These are phyloP conservation scores for Saccharomycopsis sp. DNA, from an alignment of 805 yeast species.

Conservation along the genomic window DNA sequence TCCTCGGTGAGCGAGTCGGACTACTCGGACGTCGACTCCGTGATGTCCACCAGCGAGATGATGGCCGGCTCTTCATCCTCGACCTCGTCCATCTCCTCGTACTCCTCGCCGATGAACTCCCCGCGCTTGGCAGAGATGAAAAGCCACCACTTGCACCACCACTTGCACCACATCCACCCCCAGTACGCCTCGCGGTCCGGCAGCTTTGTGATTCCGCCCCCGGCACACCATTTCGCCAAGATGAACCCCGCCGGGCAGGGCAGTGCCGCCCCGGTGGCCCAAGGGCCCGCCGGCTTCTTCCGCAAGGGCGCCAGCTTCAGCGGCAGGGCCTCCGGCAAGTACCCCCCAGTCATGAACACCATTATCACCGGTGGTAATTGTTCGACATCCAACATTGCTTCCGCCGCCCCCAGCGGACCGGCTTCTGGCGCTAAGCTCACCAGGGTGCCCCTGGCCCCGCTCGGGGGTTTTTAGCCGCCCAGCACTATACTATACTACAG, in stretches of 20 bases:
- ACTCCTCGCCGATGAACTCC: slow-evolving; percentile 16
- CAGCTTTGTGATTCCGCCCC: slow-evolving; percentile 13
- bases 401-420: neutral
- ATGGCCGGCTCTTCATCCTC: slow-evolving; percentile 30
- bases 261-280: neutral
- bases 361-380: neutral
- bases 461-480: neutral
- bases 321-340: slow-evolving; percentile 5
- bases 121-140: slow-evolving; percentile 8
- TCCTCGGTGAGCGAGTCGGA: slow-evolving; percentile 6
- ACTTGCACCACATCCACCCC: neutral
- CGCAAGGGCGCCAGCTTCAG: slow-evolving; percentile 14
- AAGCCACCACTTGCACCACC: neutral
- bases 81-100: slow-evolving; percentile 29
- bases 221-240: slow-evolving; percentile 5
- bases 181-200: slow-evolving; percentile 8
- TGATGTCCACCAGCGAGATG: slow-evolving; percentile 10
- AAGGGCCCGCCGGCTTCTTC: neutral
- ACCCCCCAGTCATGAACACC: neutral
- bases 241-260: no score
- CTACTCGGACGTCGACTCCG: slow-evolving; percentile 18
- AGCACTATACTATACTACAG: neutral
- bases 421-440: neutral
- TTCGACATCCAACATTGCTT: neutral
- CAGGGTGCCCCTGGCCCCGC: neutral